These are phyloP conservation scores for Allium cepa DNA, from an alignment of 106 monocot genomes.

Conservation along the genomic window DNA sequence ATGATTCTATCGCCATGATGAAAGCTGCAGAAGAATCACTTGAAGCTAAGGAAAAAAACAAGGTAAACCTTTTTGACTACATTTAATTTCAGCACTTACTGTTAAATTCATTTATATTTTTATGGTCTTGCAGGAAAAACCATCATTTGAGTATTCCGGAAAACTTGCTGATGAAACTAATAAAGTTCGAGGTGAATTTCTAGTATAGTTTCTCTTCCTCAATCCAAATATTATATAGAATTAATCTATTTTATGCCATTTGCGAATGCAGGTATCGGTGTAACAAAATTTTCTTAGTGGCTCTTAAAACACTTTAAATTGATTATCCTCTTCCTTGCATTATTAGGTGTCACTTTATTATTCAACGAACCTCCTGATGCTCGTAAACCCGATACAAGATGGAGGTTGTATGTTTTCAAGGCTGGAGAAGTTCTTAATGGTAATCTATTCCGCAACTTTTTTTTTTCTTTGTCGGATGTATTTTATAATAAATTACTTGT, in stretches of 20 bases:
- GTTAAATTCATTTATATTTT: not conserved
- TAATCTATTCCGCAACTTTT: constrained; percentile 11
- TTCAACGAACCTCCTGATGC: constrained; percentile 82
- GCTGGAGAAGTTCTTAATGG: constrained; percentile 88
- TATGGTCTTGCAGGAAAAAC: constrained; percentile 62
- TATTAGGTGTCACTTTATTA: constrained; percentile 68
- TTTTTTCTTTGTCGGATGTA: too few relatives aligned
- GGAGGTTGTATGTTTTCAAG: constrained; percentile 93
- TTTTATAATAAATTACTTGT: too few relatives aligned
- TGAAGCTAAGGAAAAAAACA: constrained; percentile 46
- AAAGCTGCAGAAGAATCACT: constrained; percentile 46
- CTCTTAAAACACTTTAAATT: too few relatives aligned
- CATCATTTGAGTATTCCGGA: constrained; percentile 95
- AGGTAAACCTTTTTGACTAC: not conserved
- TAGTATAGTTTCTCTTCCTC: not conserved
- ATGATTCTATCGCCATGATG: constrained; percentile 51
- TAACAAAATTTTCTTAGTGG: too few relatives aligned
- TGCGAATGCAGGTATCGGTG: too few relatives aligned
- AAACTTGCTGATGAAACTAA: constrained; percentile 99
- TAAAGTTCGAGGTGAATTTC: constrained; percentile 61
- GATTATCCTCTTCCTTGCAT: too few relatives aligned
- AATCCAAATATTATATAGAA: too few relatives aligned
- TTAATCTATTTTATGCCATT: too few relatives aligned
- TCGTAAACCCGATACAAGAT: constrained; percentile 78
- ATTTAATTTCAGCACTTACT: not conserved